These are phyloP conservation scores for Xylariaceae sp. DNA, from an alignment of 2,329 filamentous ascomycete species.

Conservation along the genomic window DNA sequence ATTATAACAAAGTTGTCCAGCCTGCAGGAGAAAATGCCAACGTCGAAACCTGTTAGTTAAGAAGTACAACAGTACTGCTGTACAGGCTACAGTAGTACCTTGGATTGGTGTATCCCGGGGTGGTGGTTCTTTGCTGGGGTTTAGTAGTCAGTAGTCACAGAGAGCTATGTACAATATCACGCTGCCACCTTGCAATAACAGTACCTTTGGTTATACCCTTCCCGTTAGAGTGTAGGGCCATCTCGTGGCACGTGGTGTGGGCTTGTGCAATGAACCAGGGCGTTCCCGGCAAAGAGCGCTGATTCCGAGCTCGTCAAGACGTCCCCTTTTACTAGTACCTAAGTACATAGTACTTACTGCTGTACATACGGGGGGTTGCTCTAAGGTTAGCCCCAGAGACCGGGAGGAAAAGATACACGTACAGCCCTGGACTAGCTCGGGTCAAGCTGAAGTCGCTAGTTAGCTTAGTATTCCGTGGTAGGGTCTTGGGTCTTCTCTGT, in stretches of 20 bases:
- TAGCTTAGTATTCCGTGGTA: constrained; percentile 13
- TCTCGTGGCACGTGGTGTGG: background rate
- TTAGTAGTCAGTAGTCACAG: background rate
- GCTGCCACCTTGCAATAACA: background rate
- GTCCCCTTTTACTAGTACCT: no score
- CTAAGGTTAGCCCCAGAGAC: constrained; percentile 20
- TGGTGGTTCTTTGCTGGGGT: constrained; percentile 11
- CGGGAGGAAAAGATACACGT: constrained; percentile 17
- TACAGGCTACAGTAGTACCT: no score
- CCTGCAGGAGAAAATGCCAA: constrained; percentile 15
- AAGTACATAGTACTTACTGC: no score
- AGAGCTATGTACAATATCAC: no score
- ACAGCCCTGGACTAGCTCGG: constrained; percentile 24
- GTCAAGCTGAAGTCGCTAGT: constrained; percentile 25
- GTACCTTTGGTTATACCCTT: background rate
- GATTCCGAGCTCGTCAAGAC: no score
- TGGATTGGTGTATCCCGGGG: constrained; percentile 7
- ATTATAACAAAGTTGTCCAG: constrained; percentile 24
- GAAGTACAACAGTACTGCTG: no score
- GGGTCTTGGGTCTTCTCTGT: background rate
- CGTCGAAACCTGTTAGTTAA: background rate
- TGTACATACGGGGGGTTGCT: no score
- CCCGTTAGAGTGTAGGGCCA: background rate
- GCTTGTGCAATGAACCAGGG: no score
- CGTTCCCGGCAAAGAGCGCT: no score